These are phyloP conservation scores for Apostasia ramifera DNA, from an alignment of 106 monocot genomes.

Conservation along the genomic window DNA sequence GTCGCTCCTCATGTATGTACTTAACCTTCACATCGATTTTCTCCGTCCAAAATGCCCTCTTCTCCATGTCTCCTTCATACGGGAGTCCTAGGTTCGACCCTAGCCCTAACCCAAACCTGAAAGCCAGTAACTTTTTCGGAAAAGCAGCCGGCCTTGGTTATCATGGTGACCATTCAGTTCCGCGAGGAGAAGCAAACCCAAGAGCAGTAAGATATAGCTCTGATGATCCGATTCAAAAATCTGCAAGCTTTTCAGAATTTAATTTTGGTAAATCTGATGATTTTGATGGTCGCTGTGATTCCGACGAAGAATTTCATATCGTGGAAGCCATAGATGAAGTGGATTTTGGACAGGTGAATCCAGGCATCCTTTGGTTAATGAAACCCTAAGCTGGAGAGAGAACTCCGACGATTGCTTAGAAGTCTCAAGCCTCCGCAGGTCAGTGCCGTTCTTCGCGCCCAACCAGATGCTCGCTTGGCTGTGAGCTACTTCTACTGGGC, in stretches of 20 bases:
- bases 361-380: conserved; percentile 50
- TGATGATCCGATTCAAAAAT: background rate
- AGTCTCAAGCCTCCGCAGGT: conserved; percentile 52
- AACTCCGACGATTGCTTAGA: conserved; percentile 52
- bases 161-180: background rate
- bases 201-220: background rate
- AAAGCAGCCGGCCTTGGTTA: background rate
- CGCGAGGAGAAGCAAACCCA: background rate
- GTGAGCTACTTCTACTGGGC: conserved; percentile 85
- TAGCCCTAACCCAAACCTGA: background rate
- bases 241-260: background rate
- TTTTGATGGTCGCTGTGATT: conserved; percentile 8
- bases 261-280: conserved; percentile 8
- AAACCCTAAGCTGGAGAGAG: conserved; percentile 53
- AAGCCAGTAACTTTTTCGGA: background rate
- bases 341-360: conserved; percentile 25
- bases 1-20: background rate
- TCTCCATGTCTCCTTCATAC: background rate
- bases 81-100: background rate
- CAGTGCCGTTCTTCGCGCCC: conserved; percentile 48
- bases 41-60: background rate
- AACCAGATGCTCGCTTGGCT: conserved; percentile 52
- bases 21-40: background rate
- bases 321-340: conserved; percentile 2
- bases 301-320: conserved; percentile 11